phyloP scores from a whole-genome alignment of 2,329 filamentous ascomycete species.

The Coniochaeta prunicola region DNA sequence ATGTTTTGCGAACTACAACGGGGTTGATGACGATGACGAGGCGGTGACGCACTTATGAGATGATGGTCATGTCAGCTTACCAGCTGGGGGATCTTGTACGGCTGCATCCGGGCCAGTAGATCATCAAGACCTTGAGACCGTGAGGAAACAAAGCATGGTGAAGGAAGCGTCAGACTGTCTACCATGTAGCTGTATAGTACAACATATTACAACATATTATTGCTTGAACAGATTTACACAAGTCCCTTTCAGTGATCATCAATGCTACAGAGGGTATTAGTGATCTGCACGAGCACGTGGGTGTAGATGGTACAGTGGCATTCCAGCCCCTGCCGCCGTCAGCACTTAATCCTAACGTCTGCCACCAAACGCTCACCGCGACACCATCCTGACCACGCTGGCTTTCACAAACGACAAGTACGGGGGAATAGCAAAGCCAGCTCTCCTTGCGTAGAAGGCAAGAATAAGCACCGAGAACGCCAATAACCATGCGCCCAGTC shows the following conservation, averaged over 20 bases:
- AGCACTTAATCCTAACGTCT: background rate
- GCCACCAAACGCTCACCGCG: background rate
- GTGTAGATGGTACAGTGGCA: background rate
- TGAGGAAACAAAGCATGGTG: background rate
- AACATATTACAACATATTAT: too few relatives aligned
- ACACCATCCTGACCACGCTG: background rate
- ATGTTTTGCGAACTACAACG: too few relatives aligned
- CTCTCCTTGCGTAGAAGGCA: background rate
- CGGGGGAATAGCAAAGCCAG: background rate
- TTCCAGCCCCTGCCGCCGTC: background rate
- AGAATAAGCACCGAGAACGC: background rate
- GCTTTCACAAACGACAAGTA: background rate
- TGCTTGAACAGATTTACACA: background rate
- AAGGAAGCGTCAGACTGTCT: background rate
- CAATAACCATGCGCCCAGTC: background rate
- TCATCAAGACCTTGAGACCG: background rate
- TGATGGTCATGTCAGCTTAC: too few relatives aligned
- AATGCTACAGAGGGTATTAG: background rate
- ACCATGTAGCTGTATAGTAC: too few relatives aligned
- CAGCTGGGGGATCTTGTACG: too few relatives aligned
- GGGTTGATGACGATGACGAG: background rate
- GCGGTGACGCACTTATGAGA: background rate
- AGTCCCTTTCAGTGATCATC: background rate
- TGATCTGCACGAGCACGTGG: too few relatives aligned
- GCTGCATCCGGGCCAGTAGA: background rate